Evolutionary conservation across 2,329 filamentous ascomycete genomes (phyloP), one percentile per base, ranked within the genome.

Genomic region (Zasmidium cellare): DNA sequence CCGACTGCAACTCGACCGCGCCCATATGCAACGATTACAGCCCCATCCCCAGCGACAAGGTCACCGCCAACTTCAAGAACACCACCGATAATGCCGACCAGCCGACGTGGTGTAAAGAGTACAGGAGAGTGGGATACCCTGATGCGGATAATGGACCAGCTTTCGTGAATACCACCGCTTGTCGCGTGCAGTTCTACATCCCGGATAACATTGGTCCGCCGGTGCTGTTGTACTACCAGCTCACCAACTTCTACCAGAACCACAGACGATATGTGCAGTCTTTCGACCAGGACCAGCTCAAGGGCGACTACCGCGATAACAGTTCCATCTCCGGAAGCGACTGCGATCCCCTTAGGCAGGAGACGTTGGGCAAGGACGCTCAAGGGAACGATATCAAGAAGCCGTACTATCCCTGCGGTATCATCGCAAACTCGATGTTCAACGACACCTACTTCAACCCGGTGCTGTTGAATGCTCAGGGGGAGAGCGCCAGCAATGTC

Each of bases 201-300:
- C 91, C 91, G 1, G 87, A 93, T 68, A 79, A 86, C 58, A 87
- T 99, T 75, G 81, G 83, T 2, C 85, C 92, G 1, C 92, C 93
- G 0, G 90, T 99, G 11, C 84, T 93, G 60, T 86, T 97, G 75
- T 99, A 97, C 80, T 99, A 99, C 76, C 89, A 89, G 66, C 86
- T 99, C 62, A 93, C 91, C 57, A 96, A 97, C 77, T 99, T 99
- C 79, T 97, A 97, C 79, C 94, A 99, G 76, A 99, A 99, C 73
- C 94, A 99, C 73, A 89, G 94, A 65, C 88, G 93, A 75, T 99
- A 99, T 67, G 94, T 97, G 60, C 90, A 91, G 71, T 96, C 91
- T 1, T 89, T 96, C 69, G 89, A 92, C 70, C 83, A 87, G 57
- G 82, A 90, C 53, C 94, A 99, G 75, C 81, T 99, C 53, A 89